phyloP scores from a whole-genome alignment of 257 asterid genomes.

The Gynochthodes officinalis region DNA sequence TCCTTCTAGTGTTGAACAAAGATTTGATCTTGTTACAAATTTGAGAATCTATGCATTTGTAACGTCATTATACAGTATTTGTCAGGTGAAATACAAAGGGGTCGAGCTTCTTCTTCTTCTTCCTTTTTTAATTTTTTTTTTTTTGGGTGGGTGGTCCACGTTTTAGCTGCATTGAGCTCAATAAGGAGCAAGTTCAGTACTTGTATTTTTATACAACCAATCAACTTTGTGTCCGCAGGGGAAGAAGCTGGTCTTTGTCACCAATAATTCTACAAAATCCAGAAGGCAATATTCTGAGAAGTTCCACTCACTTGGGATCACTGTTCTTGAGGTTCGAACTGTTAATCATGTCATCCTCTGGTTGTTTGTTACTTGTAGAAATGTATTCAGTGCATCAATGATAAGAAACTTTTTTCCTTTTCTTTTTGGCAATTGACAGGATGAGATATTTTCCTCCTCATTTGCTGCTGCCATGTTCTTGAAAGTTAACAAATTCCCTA shows the following conservation, averaged over 20 bases:
- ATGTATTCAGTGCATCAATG: neutral
- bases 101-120: too few relatives aligned
- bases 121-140: too few relatives aligned
- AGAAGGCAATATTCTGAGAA: slow-evolving; percentile 69
- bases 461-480: slow-evolving; percentile 97
- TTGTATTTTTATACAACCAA: neutral
- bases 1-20: neutral
- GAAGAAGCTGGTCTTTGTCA: slow-evolving; percentile 82
- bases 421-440: slow-evolving; percentile 41
- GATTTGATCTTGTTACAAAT: neutral
- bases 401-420: neutral
- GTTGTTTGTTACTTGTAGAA: neutral
- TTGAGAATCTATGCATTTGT: neutral
- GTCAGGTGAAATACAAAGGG: too few relatives aligned
- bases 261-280: slow-evolving; percentile 91
- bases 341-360: neutral
- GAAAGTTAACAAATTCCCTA: slow-evolving; percentile 66
- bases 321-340: slow-evolving; percentile 70
- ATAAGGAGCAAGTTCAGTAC: neutral
- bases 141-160: too few relatives aligned
- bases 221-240: slow-evolving; percentile 41
- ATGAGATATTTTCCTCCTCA: slow-evolving; percentile 87
- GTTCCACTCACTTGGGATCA: slow-evolving; percentile 72
- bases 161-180: neutral
- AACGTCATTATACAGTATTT: too few relatives aligned